Conservation (phyloP, 495 filamentous ascomycete species). For the Gamarada debralockiae region DNA sequence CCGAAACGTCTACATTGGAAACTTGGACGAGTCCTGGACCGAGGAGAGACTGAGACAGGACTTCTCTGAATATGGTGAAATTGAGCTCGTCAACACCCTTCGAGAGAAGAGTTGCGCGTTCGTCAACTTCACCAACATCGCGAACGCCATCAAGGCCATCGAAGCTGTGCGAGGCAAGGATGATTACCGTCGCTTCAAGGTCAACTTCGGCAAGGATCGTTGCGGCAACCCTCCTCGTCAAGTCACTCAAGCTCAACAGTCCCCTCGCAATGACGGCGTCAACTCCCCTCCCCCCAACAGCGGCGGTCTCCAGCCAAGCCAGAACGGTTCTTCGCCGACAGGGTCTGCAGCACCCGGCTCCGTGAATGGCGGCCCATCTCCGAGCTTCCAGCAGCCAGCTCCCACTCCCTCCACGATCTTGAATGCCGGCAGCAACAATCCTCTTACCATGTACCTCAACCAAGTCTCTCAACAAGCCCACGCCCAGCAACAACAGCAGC, state of each 20-base stretch:
- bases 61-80: conserved; percentile 97
- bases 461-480: conserved; percentile 79
- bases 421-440: conserved; percentile 78
- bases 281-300: conserved; percentile 58
- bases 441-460: conserved; percentile 88
- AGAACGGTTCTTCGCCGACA: conserved; percentile 61
- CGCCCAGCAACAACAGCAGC: conserved; percentile 50
- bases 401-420: conserved; percentile 67
- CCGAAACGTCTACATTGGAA: conserved; percentile 96
- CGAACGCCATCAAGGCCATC: conserved; percentile 98
- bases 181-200: conserved; percentile 97
- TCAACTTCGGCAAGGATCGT: conserved; percentile 98
- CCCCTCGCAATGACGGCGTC: conserved; percentile 51
- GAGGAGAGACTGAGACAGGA: conserved; percentile 95
- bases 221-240: conserved; percentile 96
- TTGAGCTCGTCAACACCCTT: conserved; percentile 93
- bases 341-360: conserved; percentile 24
- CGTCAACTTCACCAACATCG: conserved; percentile 99
- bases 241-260: conserved; percentile 49
- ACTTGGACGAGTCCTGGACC: conserved; percentile 93
- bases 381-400: conserved; percentile 15
- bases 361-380: conserved; percentile 21
- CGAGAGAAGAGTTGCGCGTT: conserved; percentile 99
- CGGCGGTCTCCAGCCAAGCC: conserved; percentile 35
- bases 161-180: conserved; percentile 92